A percentile compares a stretch with the other conserved stretches of the same genome.
Evolutionary conservation across 139 green algal genomes (phyloP).

Genomic region (Chlorella sp.): DNA sequence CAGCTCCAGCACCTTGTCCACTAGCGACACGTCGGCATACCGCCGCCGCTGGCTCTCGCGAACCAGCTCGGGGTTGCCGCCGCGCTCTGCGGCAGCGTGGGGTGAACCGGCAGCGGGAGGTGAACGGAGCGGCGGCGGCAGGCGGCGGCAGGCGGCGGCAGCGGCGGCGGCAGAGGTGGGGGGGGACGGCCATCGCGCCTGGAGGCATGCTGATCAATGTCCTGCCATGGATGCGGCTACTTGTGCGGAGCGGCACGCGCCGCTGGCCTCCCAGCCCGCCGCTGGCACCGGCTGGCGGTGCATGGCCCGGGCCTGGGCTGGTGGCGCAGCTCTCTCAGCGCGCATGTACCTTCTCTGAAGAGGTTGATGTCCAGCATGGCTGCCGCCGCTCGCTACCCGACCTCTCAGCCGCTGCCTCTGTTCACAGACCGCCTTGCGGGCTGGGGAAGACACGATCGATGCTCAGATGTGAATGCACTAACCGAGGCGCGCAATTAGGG

Average conservation of each 20-base stretch:
- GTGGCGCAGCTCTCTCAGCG: not conserved
- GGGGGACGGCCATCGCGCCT: not conserved
- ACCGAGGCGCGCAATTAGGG: too few relatives aligned
- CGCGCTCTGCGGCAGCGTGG: slow-evolving; percentile 79
- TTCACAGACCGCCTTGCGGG: too few relatives aligned
- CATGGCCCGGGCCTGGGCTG: not conserved
- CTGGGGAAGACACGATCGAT: too few relatives aligned
- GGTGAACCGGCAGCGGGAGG: not conserved
- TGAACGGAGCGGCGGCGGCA: not conserved
- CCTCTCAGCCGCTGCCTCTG: too few relatives aligned
- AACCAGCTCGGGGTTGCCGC: slow-evolving; percentile 93
- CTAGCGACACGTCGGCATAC: slow-evolving; percentile 82
- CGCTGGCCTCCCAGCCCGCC: too few relatives aligned
- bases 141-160: not conserved
- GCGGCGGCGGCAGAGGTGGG: not conserved
- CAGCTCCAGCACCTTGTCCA: slow-evolving; percentile 94
- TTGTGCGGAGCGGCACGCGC: too few relatives aligned
- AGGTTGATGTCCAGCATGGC: slow-evolving; percentile 98
- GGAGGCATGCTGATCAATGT: too few relatives aligned
- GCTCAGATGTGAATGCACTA: too few relatives aligned
- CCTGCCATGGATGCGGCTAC: not conserved
- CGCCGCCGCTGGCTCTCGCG: slow-evolving; percentile 91
- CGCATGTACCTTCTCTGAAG: slow-evolving; percentile 72
- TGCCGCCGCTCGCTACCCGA: too few relatives aligned
- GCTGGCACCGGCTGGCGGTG: not conserved